Conservation (phyloP, 805 yeast species). For the Candida loeiensis region DNA sequence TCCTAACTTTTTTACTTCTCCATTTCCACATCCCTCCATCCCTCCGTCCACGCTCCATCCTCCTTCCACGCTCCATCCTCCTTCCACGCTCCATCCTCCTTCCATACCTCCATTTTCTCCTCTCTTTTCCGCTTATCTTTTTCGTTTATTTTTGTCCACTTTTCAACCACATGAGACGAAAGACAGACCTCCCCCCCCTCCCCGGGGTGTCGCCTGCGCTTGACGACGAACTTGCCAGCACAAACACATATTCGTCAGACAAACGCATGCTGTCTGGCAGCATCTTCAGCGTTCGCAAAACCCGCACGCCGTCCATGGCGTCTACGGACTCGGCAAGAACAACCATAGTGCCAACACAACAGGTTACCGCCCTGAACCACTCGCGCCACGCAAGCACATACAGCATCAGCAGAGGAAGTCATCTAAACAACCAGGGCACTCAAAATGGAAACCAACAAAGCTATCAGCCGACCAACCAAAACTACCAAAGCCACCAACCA, state of each 20-base stretch:
- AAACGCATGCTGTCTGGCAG: conserved; percentile 33
- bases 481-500: conserved; percentile 13
- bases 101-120: background rate
- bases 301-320: conserved; percentile 12
- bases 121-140: background rate
- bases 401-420: conserved; percentile 21
- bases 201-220: conserved; percentile 5
- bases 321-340: conserved; percentile 13
- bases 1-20: too few relatives aligned
- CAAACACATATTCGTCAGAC: conserved; percentile 25
- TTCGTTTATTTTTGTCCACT: conserved; percentile 1
- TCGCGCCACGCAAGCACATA: conserved; percentile 40
- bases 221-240: conserved; percentile 19
- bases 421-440: background rate
- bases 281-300: conserved; percentile 35
- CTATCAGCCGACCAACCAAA: background rate
- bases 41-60: background rate
- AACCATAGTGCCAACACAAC: conserved; percentile 28
- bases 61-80: background rate
- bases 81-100: background rate
- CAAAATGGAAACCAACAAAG: background rate
- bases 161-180: conserved; percentile 8
- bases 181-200: conserved; percentile 7
- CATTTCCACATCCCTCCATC: background rate
- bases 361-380: conserved; percentile 31